Percentiles rank a stretch among this genome's conserved stretches.
Evolutionary conservation across 148 eudicot genomes (phyloP).

Genomic region (Rhododendron griersonianum): DNA sequence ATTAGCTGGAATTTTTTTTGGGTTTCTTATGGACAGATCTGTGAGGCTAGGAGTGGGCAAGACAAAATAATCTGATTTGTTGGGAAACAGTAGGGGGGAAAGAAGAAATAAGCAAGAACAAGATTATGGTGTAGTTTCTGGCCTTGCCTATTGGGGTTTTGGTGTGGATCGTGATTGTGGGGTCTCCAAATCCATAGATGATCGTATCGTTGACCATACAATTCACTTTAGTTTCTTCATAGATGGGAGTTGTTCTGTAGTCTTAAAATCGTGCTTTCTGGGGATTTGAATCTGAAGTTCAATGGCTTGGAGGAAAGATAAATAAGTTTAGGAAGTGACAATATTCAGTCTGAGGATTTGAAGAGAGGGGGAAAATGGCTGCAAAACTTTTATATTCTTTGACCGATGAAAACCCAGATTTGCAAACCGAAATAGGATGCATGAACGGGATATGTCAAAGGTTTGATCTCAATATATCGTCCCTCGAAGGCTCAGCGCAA

Average conservation of each 20-base stretch:
- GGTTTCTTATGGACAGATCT: not conserved
- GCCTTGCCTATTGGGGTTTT: not conserved
- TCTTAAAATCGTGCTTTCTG: too few species aligned
- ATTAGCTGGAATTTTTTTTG: not conserved
- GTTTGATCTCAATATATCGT: slow-evolving; percentile 61
- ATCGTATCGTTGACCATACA: not conserved
- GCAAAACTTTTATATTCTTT: too few species aligned
- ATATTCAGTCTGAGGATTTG: too few species aligned
- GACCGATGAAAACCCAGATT: too few species aligned
- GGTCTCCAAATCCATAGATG: not conserved
- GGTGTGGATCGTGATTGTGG: not conserved
- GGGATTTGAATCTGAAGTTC: too few species aligned
- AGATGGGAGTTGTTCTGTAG: too few species aligned
- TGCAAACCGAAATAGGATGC: too few species aligned
- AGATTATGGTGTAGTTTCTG: not conserved
- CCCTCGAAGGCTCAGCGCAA: slow-evolving; percentile 43
- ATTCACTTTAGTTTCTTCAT: not conserved
- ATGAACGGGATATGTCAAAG: slow-evolving; percentile 79
- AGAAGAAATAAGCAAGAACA: not conserved
- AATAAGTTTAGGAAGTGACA: too few species aligned
- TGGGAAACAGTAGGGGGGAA: not conserved
- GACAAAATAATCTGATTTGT: not conserved
- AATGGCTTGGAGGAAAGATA: too few species aligned
- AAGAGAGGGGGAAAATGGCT: too few species aligned
- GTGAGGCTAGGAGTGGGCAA: too few species aligned